Evolutionary conservation across 352 stramenopile species (phyloP), one percentile per base, ranked within the genome.

Genomic region (Peronospora belbahrii): DNA sequence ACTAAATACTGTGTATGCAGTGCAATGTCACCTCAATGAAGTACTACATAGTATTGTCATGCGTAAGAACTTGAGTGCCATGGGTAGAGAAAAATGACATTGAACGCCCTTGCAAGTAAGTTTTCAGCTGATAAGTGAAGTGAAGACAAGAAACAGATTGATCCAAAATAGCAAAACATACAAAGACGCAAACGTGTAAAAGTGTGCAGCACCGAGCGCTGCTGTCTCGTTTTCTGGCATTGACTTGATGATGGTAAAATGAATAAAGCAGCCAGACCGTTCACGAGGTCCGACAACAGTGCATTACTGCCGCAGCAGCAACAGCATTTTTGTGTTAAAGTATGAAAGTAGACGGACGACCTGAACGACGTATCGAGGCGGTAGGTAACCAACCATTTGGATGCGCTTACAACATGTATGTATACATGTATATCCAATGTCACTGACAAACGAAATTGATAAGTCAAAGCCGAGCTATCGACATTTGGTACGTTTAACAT

Each of bases 161-260:
- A 18, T 15, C 23, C 37, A 22, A 41, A n/a, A 28, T 6, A 15
- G 24, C 13, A 54, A 54, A 36, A 11, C 49, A 62, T 22, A 22
- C 41, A 30, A 10, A 13, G 24, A 19, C 31, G 30, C 30, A 52
- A 38, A 32, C 36, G 28, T 43, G 43, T 22, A 17, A 15, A 17
- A 35, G 37, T 32, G 28, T 31, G 15, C 13, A 33, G 28, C 28
- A 28, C 24, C 24, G 24, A 28, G 24, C 24, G 24, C 24, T 3
- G 6, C 4, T 9, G 24, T 28, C 24, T 28, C 11, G 24, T 28
- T 28, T 6, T 28, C 6, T 28, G 24, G 24, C 24, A 28, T 28
- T 15, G 41, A 27, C 36, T 24, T 32, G n/a, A 48, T 58, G 48
- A 62, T 52, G 40, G 52, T 49, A 41, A 45, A 32, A 28, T 19